Evolutionary conservation across 805 yeast genomes (phyloP).

Genomic region (Ogataea nitratoaversa): DNA sequence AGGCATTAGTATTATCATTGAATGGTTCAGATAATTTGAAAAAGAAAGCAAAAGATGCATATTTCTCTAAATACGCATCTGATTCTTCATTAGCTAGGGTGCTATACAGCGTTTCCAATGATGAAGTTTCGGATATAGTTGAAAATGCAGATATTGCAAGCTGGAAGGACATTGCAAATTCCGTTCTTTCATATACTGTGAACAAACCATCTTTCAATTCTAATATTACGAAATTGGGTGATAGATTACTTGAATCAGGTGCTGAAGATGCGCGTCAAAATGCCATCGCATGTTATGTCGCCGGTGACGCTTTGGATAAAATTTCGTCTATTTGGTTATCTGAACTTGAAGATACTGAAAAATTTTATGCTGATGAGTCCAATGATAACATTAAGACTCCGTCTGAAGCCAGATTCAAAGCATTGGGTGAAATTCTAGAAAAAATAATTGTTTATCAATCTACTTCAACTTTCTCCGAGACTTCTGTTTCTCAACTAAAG

Average conservation of each 20-base stretch:
- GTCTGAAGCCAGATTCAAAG: slow-evolving; percentile 78
- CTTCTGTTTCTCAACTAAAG: slow-evolving; percentile 42
- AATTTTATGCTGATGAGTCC: slow-evolving; percentile 37
- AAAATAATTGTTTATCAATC: slow-evolving; percentile 75
- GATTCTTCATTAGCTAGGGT: slow-evolving; percentile 64
- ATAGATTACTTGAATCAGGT: slow-evolving; percentile 54
- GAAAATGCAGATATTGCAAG: slow-evolving; percentile 68
- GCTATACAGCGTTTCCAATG: slow-evolving; percentile 58
- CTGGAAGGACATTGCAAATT: slow-evolving; percentile 80
- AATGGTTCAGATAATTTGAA: slow-evolving; percentile 61
- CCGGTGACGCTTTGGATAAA: slow-evolving; percentile 77
- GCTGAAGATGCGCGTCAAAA: slow-evolving; percentile 49
- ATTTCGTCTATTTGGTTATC: slow-evolving; percentile 79
- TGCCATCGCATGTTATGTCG: slow-evolving; percentile 74
- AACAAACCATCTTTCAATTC: slow-evolving; percentile 46
- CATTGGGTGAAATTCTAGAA: slow-evolving; percentile 77
- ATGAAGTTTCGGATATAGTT: slow-evolving; percentile 62
- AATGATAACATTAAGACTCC: slow-evolving; percentile 52
- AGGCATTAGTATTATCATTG: slow-evolving; percentile 79
- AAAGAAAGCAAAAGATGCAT: slow-evolving; percentile 65
- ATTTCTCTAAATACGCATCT: slow-evolving; percentile 53
- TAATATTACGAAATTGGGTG: slow-evolving; percentile 68
- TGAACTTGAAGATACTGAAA: slow-evolving; percentile 50
- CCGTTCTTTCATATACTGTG: slow-evolving; percentile 54
- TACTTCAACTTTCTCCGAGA: slow-evolving; percentile 35